Evolutionary conservation across 441 rosid genomes (phyloP).

Genomic region (Metrosideros polymorpha): DNA sequence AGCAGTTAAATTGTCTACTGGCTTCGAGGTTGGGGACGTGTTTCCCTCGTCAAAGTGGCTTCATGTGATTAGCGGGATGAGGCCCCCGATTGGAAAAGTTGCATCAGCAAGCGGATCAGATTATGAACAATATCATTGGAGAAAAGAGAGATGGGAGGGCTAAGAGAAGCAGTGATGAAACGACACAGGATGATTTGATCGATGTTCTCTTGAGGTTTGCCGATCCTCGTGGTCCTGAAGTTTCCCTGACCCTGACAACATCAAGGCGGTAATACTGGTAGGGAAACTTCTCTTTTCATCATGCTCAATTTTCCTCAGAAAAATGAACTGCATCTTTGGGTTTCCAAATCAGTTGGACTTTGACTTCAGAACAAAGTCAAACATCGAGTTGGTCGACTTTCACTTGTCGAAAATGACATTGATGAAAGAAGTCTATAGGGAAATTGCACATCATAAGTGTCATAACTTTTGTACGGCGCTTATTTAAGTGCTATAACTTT

Average conservation of each 20-base stretch:
- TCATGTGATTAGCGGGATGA: neutral
- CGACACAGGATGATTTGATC: constrained; percentile 6
- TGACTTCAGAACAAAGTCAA: neutral
- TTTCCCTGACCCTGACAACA: constrained; percentile 1
- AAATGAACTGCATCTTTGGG: neutral
- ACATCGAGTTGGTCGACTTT: neutral
- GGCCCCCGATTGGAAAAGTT: neutral
- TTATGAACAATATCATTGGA: constrained; percentile 6
- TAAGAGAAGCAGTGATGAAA: neutral
- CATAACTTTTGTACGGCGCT: too few species aligned
- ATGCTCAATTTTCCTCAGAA: neutral
- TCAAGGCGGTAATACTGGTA: constrained; percentile 19
- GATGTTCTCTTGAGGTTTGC: constrained; percentile 14
- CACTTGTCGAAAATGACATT: neutral
- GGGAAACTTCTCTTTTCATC: neutral
- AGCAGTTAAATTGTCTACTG: neutral
- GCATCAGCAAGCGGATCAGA: constrained; percentile 3
- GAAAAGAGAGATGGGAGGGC: neutral
- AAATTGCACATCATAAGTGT: too few species aligned
- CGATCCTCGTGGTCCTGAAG: neutral
- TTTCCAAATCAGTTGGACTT: neutral
- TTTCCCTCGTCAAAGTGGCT: constrained; percentile 14
- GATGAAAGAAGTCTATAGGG: neutral
- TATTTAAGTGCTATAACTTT: too few species aligned
- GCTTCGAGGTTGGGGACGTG: constrained; percentile 11